A percentile compares a stretch with the other conserved stretches of the same genome.
phyloP scores from a whole-genome alignment of 768 basidiomycete genomes.

The Amyloporia xantha region DNA sequence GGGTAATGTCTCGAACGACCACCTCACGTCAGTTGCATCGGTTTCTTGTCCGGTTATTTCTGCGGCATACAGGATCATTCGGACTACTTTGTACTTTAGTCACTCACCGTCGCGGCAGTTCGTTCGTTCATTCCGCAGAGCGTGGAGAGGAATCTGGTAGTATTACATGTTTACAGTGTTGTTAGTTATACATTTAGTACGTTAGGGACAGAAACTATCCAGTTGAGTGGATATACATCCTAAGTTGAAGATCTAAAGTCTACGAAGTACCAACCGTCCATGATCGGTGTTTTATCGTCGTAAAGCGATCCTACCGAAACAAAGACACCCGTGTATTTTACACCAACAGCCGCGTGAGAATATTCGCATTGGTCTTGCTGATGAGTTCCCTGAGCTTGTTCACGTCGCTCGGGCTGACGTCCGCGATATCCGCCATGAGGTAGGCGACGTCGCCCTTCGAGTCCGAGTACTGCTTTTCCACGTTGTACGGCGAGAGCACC shows the following conservation, averaged over 20 bases:
- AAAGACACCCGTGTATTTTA: conserved; percentile 14
- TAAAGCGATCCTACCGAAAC: no score
- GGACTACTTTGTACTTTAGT: not conserved
- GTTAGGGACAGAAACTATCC: conserved; percentile 4
- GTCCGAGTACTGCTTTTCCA: conserved; percentile 99
- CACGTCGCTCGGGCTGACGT: conserved; percentile 78
- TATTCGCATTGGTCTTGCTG: conserved; percentile 74
- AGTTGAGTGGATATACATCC: conserved; percentile 21
- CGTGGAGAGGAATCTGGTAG: not conserved
- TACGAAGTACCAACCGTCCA: conserved; percentile 27
- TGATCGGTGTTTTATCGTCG: conserved; percentile 27
- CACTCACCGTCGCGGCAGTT: not conserved
- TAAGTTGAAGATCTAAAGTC: conserved; percentile 48
- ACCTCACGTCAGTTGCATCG: not conserved
- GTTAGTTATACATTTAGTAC: no score
- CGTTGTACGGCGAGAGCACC: conserved; percentile 89
- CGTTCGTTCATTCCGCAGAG: not conserved
- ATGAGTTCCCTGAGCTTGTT: conserved; percentile 74
- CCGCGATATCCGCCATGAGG: conserved; percentile 93
- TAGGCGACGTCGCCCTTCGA: conserved; percentile 91
- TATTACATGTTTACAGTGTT: no score
- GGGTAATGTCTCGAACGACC: conserved; percentile 26
- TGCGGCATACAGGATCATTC: not conserved
- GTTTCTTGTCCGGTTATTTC: not conserved
- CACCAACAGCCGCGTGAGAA: conserved; percentile 81